Conservation (phyloP, 2,329 filamentous ascomycete genomes). For the Xylaria sp. region DNA sequence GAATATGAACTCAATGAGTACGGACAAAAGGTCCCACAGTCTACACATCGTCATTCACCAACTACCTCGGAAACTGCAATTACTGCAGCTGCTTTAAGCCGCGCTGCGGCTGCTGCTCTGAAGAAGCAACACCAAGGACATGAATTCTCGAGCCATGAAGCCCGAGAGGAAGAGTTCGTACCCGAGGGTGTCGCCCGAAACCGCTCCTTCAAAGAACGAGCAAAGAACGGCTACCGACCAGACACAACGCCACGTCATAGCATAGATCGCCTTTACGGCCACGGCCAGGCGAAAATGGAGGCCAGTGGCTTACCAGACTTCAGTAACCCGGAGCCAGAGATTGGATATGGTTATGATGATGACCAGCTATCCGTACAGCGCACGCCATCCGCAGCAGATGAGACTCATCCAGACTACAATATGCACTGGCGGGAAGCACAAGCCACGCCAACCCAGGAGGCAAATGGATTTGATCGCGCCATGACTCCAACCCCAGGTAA, state of each 20-base stretch:
- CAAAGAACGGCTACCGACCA: conserved; percentile 65
- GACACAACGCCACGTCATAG: conserved; percentile 68
- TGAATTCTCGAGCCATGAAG: conserved; percentile 52
- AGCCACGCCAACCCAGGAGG: conserved; percentile 51
- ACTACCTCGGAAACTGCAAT: conserved; percentile 69
- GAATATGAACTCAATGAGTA: conserved; percentile 70
- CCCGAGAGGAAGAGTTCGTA: conserved; percentile 54
- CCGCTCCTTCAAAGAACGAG: conserved; percentile 74
- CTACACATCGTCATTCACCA: conserved; percentile 61
- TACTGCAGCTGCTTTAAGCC: conserved; percentile 64
- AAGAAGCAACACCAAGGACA: conserved; percentile 60
- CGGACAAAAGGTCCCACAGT: conserved; percentile 63
- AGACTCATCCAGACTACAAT: conserved; percentile 52
- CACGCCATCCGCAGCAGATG: conserved; percentile 85
- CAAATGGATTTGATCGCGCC: conserved; percentile 47
- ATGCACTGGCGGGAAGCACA: conserved; percentile 49
- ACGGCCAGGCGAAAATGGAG: conserved; percentile 67
- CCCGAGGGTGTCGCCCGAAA: conserved; percentile 67
- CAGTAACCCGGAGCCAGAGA: conserved; percentile 79
- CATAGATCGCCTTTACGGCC: conserved; percentile 66
- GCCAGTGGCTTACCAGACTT: conserved; percentile 76
- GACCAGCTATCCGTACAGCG: conserved; percentile 67
- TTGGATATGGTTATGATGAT: conserved; percentile 71
- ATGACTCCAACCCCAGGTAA: conserved; percentile 47
- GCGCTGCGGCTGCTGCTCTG: conserved; percentile 62